Base-by-base conservation (phyloP, 176 grass and related monocot species). In the Carex pumila region DNA sequence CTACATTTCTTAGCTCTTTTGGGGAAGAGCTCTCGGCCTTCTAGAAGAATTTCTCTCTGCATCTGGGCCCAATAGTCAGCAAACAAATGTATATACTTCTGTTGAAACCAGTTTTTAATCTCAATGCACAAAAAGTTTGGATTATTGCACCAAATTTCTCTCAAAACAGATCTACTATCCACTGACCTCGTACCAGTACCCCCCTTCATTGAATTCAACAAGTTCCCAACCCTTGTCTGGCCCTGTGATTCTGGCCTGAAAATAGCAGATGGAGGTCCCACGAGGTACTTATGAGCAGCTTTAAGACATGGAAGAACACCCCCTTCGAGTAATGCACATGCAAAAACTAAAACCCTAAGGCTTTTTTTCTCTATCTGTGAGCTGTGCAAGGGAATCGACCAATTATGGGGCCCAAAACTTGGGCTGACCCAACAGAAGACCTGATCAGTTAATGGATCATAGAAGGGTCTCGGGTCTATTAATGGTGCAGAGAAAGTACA, bases 401-500 rank as follows among this genome's bases (percentile, higher is more conserved):
- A 99, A 58, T 95, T 99, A 79, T 99, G 93, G 14, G 61, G 84
- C 58, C 91, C 86, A 88, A 93, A 99, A 84, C 83, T 79, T 5
- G 91, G 87, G 82, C 85, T 99, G 65, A 99, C 89, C 80, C 94
- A 99, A 83, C 88, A 92, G 79, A 90, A 92, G 14, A 99, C 85
- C 75, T 91, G 85, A 45, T 97, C 86, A 82, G 76, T 84, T 25
- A 88, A 59, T 52, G 93, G 93, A 58, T 95, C 88, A 19, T 95
- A 95, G 72, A 89, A 94, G 18, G 96, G 93, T 89, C 86, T 95
- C 3, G 93, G 93, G 77, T 99, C 90, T 43, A 80, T 89, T 86
- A 94, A 85, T 12, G 91, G 93, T 9, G 88, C 85, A 29, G 96
- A 95, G 82, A 95, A 99, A 41, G 96, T 95, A 87, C 96, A 99